Evolutionary conservation across 2,329 filamentous ascomycete species (phyloP).

Genomic region (Microcera coccophila): DNA sequence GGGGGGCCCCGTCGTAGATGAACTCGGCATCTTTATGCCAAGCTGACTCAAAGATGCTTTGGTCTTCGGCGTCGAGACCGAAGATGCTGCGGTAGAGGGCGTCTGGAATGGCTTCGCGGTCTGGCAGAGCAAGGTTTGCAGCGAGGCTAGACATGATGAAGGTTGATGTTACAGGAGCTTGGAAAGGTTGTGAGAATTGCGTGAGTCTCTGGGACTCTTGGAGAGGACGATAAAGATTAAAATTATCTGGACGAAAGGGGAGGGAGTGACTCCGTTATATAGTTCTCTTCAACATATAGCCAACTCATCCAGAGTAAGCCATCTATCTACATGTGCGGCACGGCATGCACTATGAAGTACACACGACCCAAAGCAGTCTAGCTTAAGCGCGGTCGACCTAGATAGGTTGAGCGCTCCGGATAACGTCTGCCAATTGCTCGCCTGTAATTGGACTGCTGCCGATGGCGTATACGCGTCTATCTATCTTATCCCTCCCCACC

Average conservation of each 20-base stretch:
- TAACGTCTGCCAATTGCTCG: background rate
- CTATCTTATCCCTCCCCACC: background rate
- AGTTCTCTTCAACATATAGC: background rate
- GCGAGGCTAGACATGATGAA: constrained; percentile 1
- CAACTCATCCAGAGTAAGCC: background rate
- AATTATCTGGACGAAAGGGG: background rate
- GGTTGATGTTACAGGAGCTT: background rate
- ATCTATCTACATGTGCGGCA: background rate
- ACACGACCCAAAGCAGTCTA: constrained; percentile 3
- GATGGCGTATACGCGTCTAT: background rate
- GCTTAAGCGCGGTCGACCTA: constrained; percentile 9
- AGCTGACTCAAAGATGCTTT: constrained; percentile 4
- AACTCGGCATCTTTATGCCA: constrained; percentile 9
- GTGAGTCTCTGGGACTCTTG: background rate
- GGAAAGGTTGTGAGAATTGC: background rate
- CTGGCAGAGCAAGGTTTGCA: constrained; percentile 2
- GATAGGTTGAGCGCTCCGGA: constrained; percentile 1
- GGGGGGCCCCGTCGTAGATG: constrained; percentile 2
- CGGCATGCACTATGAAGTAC: background rate
- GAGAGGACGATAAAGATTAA: background rate
- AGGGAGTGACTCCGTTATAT: background rate
- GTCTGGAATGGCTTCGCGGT: constrained; percentile 8
- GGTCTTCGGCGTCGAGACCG: constrained; percentile 6
- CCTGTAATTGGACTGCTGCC: background rate
- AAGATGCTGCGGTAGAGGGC: constrained; percentile 10